These are phyloP conservation scores for Lyophyllum shimeji DNA, from an alignment of 768 basidiomycete genomes.

Conservation along the genomic window DNA sequence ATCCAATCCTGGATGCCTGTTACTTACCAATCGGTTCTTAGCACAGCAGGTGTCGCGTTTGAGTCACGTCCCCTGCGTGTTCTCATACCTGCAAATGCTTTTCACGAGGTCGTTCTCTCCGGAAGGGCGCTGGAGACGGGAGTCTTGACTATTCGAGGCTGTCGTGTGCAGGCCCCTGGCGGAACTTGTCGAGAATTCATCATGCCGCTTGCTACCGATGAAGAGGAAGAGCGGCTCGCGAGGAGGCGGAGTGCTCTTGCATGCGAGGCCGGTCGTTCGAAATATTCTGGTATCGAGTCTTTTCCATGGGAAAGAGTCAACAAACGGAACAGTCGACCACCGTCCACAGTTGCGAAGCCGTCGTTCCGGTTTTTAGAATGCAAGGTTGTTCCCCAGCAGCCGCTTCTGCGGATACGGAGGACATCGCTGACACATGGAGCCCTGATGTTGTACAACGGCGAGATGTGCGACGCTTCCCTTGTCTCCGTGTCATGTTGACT, in stretches of 20 bases:
- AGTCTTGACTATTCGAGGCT: slow-evolving; percentile 71
- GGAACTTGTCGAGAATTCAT: slow-evolving; percentile 71
- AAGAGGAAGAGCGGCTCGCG: slow-evolving; percentile 64
- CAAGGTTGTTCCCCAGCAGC: slow-evolving; percentile 83
- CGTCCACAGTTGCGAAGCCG: slow-evolving; percentile 20
- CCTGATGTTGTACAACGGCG: slow-evolving; percentile 93
- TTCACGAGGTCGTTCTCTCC: slow-evolving; percentile 69
- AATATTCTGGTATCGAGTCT: slow-evolving; percentile 72
- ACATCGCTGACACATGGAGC: slow-evolving; percentile 93
- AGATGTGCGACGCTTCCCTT: slow-evolving; percentile 56
- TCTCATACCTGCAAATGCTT: slow-evolving; percentile 70
- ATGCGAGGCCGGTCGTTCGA: slow-evolving; percentile 70
- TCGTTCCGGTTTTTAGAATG: slow-evolving; percentile 68
- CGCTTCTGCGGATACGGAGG: slow-evolving; percentile 80
- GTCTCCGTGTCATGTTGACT: neutral
- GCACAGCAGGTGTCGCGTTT: slow-evolving; percentile 80
- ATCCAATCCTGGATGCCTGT: neutral
- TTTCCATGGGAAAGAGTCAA: slow-evolving; percentile 56
- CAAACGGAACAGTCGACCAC: slow-evolving; percentile 36
- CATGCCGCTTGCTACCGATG: slow-evolving; percentile 68
- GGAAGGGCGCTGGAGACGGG: slow-evolving; percentile 70
- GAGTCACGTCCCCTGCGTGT: slow-evolving; percentile 63
- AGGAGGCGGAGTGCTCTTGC: slow-evolving; percentile 58
- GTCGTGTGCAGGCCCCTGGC: slow-evolving; percentile 73
- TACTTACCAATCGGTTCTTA: slow-evolving; percentile 29